These are phyloP conservation scores for Pachyrhizus erosus DNA, from an alignment of 306 rosid species.

Conservation along the genomic window DNA sequence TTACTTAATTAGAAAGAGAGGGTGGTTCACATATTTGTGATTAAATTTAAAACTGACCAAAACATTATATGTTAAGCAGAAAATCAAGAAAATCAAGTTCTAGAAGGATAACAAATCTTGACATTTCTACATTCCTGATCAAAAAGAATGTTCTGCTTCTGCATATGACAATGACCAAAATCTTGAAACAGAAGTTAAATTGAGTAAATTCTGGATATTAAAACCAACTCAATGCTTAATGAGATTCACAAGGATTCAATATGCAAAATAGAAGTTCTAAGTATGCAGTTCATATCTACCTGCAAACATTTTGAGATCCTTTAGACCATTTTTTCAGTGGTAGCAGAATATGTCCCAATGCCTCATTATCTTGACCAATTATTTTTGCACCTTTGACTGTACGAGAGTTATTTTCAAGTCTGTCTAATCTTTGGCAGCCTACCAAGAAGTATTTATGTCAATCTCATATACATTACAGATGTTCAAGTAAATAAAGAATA, in stretches of 20 bases:
- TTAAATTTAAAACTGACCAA: not conserved
- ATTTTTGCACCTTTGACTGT: conserved; percentile 81
- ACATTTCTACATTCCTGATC: conserved; percentile 3
- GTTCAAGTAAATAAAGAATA: conserved; percentile 22
- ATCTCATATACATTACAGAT: conserved; percentile 18
- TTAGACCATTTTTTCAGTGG: conserved; percentile 76
- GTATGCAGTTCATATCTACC: conserved; percentile 51
- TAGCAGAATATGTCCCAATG: conserved; percentile 67
- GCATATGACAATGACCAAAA: conserved; percentile 13
- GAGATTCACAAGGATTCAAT: conserved; percentile 25
- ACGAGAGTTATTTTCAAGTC: conserved; percentile 81
- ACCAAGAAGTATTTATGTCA: conserved; percentile 31
- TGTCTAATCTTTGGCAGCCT: conserved; percentile 77
- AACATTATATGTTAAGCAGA: not conserved
- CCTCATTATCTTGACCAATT: conserved; percentile 84
- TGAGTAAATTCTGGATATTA: not conserved
- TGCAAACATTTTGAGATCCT: conserved; percentile 63
- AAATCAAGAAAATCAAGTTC: conserved; percentile 23
- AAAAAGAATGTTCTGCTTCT: not conserved
- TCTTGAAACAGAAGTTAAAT: not conserved
- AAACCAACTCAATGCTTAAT: conserved; percentile 13
- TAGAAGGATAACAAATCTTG: not conserved
- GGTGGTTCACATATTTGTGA: not conserved
- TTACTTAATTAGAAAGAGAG: not conserved
- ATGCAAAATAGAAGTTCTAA: conserved; percentile 10